A percentile compares a stretch with the other conserved stretches of the same genome.
Conservation (phyloP, 805 yeast species). For the Hanseniaspora pseudoguilliermondii region DNA sequence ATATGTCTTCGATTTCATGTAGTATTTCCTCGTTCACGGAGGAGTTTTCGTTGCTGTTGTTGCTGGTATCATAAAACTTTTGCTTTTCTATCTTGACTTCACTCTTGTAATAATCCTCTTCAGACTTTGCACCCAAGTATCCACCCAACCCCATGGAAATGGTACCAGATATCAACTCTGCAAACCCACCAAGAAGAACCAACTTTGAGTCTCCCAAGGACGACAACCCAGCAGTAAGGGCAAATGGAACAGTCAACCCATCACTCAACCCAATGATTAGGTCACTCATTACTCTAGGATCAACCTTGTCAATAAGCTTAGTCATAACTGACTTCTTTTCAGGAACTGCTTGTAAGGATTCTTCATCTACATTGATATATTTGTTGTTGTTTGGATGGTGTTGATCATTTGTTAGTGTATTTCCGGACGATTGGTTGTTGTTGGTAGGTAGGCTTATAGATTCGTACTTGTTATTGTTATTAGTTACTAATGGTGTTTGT, state of each 20-base stretch:
- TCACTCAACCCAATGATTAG: conserved; percentile 87
- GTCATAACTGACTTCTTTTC: not conserved
- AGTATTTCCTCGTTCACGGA: conserved; percentile 8
- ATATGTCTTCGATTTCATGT: conserved; percentile 68
- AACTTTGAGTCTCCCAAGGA: conserved; percentile 78
- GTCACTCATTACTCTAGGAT: conserved; percentile 90
- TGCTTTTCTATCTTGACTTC: conserved; percentile 62
- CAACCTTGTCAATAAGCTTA: conserved; percentile 42
- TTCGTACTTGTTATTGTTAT: conserved; percentile 3
- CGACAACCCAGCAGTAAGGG: conserved; percentile 89
- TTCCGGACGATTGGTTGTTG: not conserved
- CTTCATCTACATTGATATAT: conserved; percentile 1
- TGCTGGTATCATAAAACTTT: conserved; percentile 48
- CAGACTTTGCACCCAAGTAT: conserved; percentile 84
- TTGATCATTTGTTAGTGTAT: not conserved
- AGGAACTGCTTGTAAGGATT: conserved; percentile 3
- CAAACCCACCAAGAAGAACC: conserved; percentile 96
- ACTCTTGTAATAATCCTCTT: conserved; percentile 57
- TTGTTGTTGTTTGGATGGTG: not conserved
- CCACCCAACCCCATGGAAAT: conserved; percentile 98
- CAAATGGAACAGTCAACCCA: conserved; percentile 97
- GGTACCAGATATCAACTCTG: conserved; percentile 93
- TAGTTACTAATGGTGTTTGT: not conserved
- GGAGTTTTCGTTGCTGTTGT: conserved; percentile 38
- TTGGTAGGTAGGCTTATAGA: conserved; percentile 2